Base-by-base conservation (phyloP, 1,139 yeast genomes). In the Arxiozyma heterogenica region DNA sequence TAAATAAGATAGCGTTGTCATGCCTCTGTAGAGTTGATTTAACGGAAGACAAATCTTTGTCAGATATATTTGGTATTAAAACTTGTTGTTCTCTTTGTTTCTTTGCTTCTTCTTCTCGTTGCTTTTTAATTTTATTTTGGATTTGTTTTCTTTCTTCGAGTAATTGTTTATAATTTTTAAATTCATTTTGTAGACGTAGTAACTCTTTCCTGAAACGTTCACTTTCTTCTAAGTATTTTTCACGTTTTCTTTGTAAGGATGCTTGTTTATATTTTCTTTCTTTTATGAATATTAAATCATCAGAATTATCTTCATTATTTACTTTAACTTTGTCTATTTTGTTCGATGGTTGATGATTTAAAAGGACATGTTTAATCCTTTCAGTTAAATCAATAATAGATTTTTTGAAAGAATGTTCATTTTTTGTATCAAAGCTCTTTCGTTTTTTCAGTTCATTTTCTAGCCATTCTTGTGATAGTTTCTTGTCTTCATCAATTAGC, bases 151-250 rank as follows among this genome's bases (percentile, higher is more conserved):
- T 69, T 57, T 77, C 78, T 46, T 71, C 70, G 53, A 77, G 63
- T 22, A 76, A 66, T 53, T 71, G 70, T 54, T 72, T 75, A 55
- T 76, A 78, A 52, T 70, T 73, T 51, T 68, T 70, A 59, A 71
- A 75, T 43, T 73, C 73, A 27, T 65, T 63, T 45, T 70, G 68
- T 53, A 71, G 68, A 17, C 67, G 60, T 17, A 66, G 45, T 38
- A 64, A 46, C 27, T 62, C 56, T 43, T 61, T 57, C 46, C 65
- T 63, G 47, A 56, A 62, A 53, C 44, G 64, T 42, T 53, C 55
- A 43, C 53, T 64, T 55, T 60, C 68, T 60, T 54, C 56, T 44
- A 52, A 63, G 54, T 46, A 66, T 50, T 57, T 58, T 54, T 50
- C 64, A 53, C 57, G 64, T 57, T 55, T 68, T 53, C 51, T 61